Base-by-base conservation (phyloP, 2,329 filamentous ascomycete genomes). In the Neofusicoccum ribis region DNA sequence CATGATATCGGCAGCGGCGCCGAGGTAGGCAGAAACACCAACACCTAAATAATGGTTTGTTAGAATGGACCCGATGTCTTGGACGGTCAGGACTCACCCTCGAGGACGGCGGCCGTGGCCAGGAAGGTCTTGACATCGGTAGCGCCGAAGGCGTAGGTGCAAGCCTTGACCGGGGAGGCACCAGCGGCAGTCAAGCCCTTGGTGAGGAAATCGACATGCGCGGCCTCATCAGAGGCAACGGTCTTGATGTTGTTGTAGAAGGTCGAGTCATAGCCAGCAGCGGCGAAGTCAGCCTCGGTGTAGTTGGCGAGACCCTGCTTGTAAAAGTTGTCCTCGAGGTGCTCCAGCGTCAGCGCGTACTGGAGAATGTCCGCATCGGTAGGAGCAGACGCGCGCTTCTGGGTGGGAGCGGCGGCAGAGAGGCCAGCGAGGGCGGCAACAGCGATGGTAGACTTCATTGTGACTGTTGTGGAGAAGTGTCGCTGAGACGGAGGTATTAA, bases 321-420 rank as follows among this genome's bases (percentile, higher is more conserved):
- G 77, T 91, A 91, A 78, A 90, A 90, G 64, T 80, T 81, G 67
- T 85, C 79, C 76, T 91, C 88, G 12, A 80, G 73, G 69, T 81
- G 77, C 72, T 81, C 79, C 2, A 81, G 78, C 5, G 79, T 80
- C 34, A 81, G 70, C 5, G 79, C 79, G 66, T 80, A 81, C 72
- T 80, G 78, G 68, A 81, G 76, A 65, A 81, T 75, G 17, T 69
- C 70, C 46, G 66, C 64, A 27, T 66, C 64, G 14, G 64, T 66
- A 15, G 50, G 58, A 6, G 23, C 58, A 23, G 59, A 41, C 23
- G 37, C 14, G 34, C 59, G 64, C 34, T 56, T 60, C 41, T 59
- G 34, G 12, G 56, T 63, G 47, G 64, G 64, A 12, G 46, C 50
- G n/a, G 64, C 64, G 12, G 31, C 12, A 17, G 51, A 52, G 27